Percentiles rank a stretch among this genome's conserved stretches.
phyloP scores from a whole-genome alignment of 768 basidiomycete genomes.

The Collybia sordida region DNA sequence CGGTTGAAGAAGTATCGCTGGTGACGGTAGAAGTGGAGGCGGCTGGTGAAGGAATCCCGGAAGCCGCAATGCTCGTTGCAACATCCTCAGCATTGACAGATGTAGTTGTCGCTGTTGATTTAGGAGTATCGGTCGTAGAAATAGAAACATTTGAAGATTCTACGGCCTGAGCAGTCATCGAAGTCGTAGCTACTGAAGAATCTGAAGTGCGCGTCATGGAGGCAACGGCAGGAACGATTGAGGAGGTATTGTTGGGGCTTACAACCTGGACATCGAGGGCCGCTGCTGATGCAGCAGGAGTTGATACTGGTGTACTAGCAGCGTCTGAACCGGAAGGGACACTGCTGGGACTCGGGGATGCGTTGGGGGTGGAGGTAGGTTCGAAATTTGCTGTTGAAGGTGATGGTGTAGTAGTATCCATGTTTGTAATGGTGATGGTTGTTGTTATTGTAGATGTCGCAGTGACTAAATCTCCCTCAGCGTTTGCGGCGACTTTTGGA shows the following conservation, averaged over 20 bases:
- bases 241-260: slow-evolving; percentile 4
- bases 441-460: slow-evolving; percentile 22
- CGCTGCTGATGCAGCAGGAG: slow-evolving; percentile 8
- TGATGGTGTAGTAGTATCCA: slow-evolving; percentile 11
- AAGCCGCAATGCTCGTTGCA: slow-evolving; percentile 32
- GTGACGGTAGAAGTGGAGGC: slow-evolving; percentile 26
- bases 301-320: slow-evolving; percentile 2
- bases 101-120: slow-evolving; percentile 8
- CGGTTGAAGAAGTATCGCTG: slow-evolving; percentile 13
- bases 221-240: background rate
- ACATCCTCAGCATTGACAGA: slow-evolving; percentile 27
- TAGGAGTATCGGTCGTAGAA: slow-evolving; percentile 8
- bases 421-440: slow-evolving; percentile 23
- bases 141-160: background rate
- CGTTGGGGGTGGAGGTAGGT: slow-evolving; percentile 4
- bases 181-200: slow-evolving; percentile 7
- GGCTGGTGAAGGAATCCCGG: slow-evolving; percentile 6
- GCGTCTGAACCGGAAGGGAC: background rate
- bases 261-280: slow-evolving; percentile 19
- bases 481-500: slow-evolving; percentile 27
- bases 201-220: slow-evolving; percentile 3
- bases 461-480: slow-evolving; percentile 16
- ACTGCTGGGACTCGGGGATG: slow-evolving; percentile 7
- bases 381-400: slow-evolving; percentile 13
- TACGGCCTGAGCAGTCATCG: background rate